Evolutionary conservation across 305 asterid species (phyloP).

Genomic region (Fraxinus latifolia): DNA sequence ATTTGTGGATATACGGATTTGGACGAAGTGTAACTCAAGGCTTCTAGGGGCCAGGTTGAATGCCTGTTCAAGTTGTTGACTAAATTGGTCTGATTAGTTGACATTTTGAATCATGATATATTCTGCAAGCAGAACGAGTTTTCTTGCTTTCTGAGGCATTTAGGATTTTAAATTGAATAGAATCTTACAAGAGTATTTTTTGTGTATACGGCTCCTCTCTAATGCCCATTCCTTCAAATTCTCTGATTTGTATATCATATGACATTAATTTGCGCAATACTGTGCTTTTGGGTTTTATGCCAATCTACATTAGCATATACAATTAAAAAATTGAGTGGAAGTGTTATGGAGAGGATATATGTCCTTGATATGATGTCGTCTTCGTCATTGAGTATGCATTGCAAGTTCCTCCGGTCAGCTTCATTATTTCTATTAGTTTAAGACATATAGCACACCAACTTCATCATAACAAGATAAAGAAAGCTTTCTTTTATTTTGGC

Average conservation of each 20-base stretch:
- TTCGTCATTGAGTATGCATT: slow-evolving; percentile 7
- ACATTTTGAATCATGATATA: neutral
- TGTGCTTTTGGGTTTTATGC: neutral
- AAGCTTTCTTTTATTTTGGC: neutral
- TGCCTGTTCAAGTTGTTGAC: neutral
- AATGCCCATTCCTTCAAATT: neutral
- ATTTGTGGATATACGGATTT: neutral
- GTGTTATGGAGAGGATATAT: slow-evolving; percentile 3
- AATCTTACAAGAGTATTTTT: slow-evolving; percentile 5
- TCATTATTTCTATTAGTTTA: slow-evolving; percentile 9
- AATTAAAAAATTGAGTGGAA: neutral
- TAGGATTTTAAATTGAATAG: neutral
- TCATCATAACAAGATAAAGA: slow-evolving; percentile 5
- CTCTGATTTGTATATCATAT: neutral
- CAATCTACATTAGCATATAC: neutral
- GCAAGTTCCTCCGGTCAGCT: neutral
- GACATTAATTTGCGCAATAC: neutral
- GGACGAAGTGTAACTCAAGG: neutral
- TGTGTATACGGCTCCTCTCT: slow-evolving; percentile 15
- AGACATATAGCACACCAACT: neutral
- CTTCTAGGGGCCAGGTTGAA: neutral
- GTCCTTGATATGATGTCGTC: slow-evolving; percentile 17
- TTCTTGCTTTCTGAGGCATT: neutral
- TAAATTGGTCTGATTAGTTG: neutral
- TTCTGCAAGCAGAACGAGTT: neutral